These are phyloP conservation scores for Secale cereale DNA, from an alignment of 176 grass and related monocot genomes.

Conservation along the genomic window DNA sequence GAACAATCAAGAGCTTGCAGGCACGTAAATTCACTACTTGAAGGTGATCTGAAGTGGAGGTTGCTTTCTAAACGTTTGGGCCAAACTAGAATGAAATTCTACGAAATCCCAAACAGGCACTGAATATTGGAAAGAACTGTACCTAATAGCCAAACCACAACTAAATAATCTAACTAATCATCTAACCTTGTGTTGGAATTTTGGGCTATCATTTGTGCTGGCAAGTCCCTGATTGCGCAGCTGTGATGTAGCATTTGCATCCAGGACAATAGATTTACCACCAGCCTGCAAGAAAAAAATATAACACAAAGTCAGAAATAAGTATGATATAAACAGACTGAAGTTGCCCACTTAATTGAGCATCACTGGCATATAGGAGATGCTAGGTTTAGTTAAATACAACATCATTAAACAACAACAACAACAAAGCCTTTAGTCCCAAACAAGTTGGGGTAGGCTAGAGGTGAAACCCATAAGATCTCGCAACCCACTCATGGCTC, in stretches of 20 bases:
- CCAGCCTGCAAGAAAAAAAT: constrained; percentile 42
- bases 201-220: constrained; percentile 82
- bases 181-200: constrained; percentile 79
- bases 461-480: too few species aligned
- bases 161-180: constrained; percentile 37
- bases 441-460: too few species aligned
- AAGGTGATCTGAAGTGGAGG: not conserved
- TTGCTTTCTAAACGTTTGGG: not conserved
- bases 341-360: not conserved
- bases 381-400: not conserved
- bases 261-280: constrained; percentile 75
- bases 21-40: not conserved
- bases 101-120: not conserved
- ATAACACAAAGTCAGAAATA: not conserved
- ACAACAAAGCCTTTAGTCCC: too few species aligned
- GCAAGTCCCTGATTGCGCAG: constrained; percentile 55
- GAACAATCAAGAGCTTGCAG: not conserved
- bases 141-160: not conserved
- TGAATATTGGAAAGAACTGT: not conserved
- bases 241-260: constrained; percentile 80
- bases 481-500: too few species aligned
- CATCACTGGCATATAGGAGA: not conserved
- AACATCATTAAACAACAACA: not conserved
- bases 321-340: not conserved
- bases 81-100: not conserved